Conservation (phyloP, 768 basidiomycete species). For the Phylloporus rhodoxanthus region DNA sequence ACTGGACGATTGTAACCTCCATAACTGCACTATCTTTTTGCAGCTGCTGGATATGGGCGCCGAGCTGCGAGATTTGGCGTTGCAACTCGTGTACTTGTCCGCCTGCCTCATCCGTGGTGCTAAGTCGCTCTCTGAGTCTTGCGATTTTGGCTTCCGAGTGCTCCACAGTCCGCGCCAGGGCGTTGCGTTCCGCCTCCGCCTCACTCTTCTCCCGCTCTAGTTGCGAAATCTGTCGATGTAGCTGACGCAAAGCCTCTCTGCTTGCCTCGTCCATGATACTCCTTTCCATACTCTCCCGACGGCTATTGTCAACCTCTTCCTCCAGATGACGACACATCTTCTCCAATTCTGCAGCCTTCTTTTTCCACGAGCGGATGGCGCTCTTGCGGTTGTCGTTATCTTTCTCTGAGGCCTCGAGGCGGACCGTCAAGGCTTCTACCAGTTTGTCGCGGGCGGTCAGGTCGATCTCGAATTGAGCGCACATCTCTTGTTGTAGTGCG, state of each 20-base stretch:
- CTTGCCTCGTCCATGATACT: conserved; percentile 84
- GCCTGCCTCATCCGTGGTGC: too few relatives aligned
- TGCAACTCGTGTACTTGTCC: too few relatives aligned
- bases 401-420: conserved; percentile 50
- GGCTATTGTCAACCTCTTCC: conserved; percentile 82
- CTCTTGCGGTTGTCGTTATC: conserved; percentile 57
- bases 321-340: conserved; percentile 59
- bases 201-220: conserved; percentile 63
- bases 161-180: conserved; percentile 19
- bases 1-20: conserved; percentile 72
- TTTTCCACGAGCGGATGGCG: conserved; percentile 60
- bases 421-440: conserved; percentile 52
- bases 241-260: conserved; percentile 67
- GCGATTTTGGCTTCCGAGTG: conserved; percentile 60
- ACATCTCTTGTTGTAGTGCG: conserved; percentile 67
- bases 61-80: too few relatives aligned
- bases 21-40: conserved; percentile 80
- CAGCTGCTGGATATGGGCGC: conserved; percentile 59
- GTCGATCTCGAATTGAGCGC: conserved; percentile 72
- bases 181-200: conserved; percentile 40
- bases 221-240: conserved; percentile 75
- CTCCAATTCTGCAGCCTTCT: conserved; percentile 73
- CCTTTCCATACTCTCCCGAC: conserved; percentile 74
- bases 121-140: conserved; percentile 38
- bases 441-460: conserved; percentile 68